These are phyloP conservation scores for Eucalyptus marginata DNA, from an alignment of 345 rosid species.

Conservation along the genomic window DNA sequence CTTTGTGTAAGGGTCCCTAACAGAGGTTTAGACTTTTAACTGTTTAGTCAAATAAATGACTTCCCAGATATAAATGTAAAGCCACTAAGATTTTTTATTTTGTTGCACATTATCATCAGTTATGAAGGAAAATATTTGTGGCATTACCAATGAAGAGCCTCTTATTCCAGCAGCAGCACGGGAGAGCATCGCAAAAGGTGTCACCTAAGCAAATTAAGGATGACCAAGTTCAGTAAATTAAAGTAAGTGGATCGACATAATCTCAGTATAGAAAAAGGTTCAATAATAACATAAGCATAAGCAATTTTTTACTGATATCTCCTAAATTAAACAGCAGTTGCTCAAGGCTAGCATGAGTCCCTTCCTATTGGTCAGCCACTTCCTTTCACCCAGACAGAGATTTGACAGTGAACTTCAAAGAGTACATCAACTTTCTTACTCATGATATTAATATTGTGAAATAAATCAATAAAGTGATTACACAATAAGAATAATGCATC, in stretches of 20 bases:
- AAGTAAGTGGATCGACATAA: not conserved
- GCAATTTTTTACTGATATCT: not conserved
- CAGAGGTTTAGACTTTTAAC: not conserved
- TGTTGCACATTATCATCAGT: not conserved
- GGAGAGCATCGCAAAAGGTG: slow-evolving; percentile 94
- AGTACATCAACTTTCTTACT: not conserved
- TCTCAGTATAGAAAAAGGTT: not conserved
- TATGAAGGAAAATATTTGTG: not conserved
- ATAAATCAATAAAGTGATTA: not conserved
- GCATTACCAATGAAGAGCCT: slow-evolving; percentile 83
- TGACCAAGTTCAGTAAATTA: not conserved
- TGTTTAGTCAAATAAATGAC: not conserved
- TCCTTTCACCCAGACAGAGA: not conserved
- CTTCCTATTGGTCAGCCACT: not conserved
- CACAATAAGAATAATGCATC: not conserved
- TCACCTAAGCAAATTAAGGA: slow-evolving; percentile 40
- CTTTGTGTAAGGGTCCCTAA: not conserved
- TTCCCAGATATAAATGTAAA: not conserved
- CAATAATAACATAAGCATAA: not conserved
- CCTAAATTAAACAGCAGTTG: not conserved
- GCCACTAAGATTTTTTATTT: not conserved
- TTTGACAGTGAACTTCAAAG: not conserved
- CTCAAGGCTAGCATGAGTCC: not conserved
- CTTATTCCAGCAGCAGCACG: slow-evolving; percentile 92
- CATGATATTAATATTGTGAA: not conserved